These are phyloP conservation scores for Metarhizium guizhouense DNA, from an alignment of 2,329 filamentous ascomycete species.

Conservation along the genomic window DNA sequence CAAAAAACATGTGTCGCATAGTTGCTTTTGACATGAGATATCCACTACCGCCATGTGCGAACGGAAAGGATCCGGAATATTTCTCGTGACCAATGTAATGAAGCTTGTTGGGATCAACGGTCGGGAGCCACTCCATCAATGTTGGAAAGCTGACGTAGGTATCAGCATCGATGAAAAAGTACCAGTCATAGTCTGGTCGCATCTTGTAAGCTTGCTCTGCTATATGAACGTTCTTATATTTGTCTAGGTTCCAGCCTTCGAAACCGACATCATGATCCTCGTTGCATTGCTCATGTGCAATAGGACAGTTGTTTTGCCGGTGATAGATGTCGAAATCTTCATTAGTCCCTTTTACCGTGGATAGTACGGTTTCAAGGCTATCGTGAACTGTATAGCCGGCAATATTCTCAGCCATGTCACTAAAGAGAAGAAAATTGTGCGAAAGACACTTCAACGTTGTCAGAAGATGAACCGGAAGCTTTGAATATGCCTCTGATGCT, in stretches of 20 bases:
- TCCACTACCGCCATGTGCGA: constrained; percentile 48
- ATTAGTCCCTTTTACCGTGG: constrained; percentile 32
- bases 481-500: constrained; percentile 43
- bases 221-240: constrained; percentile 54
- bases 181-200: constrained; percentile 47
- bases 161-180: constrained; percentile 49
- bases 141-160: constrained; percentile 48
- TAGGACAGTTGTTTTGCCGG: constrained; percentile 33
- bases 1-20: constrained; percentile 36
- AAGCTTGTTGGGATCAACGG: constrained; percentile 31
- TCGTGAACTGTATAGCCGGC: constrained; percentile 35
- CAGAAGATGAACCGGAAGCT: constrained; percentile 44
- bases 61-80: constrained; percentile 31
- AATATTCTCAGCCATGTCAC: constrained; percentile 42
- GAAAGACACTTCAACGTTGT: constrained; percentile 40
- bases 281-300: constrained; percentile 35
- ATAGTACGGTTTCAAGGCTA: constrained; percentile 34
- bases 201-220: constrained; percentile 41
- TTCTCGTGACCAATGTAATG: constrained; percentile 42
- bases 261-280: constrained; percentile 14
- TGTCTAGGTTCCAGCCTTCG: constrained; percentile 46
- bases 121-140: constrained; percentile 37
- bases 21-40: constrained; percentile 42
- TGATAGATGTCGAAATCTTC: constrained; percentile 41
- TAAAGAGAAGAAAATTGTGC: constrained; percentile 46